Evolutionary conservation across 2,329 filamentous ascomycete species (phyloP), one percentile per base, ranked within the genome.

Genomic region (Penicillium sp.): DNA sequence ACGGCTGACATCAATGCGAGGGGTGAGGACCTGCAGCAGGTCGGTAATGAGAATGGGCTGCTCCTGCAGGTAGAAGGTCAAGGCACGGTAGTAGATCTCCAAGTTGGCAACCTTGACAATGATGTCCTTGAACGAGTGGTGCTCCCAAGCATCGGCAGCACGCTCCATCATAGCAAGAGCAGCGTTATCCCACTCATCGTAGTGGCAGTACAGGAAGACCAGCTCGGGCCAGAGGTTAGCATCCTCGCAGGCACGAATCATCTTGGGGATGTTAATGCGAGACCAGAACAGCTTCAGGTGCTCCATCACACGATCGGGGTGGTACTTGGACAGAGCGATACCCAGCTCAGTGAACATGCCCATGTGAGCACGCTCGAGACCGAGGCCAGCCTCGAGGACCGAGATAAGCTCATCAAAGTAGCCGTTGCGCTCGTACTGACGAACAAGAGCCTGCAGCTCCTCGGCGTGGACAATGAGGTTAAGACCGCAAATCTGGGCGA

Each of bases 91-190:
- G 83, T 98, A 99, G 71, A 99, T 99, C 79, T 99, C 96, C 72
- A 99, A 81, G 80, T 99, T 99, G 72, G 93, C 91, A 66, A 97
- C 94, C 86, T 99, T 99, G 80, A 96, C 88, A 58, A 96, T 85
- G 54, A 96, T 98, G 75, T 99, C 96, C 84, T 99, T 99, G 88
- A 99, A 99, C 51, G 96, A 95, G 76, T 97, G 92, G 80, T 99
- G 95, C 77, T 99, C 96, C 95, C 95, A 99, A 1, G 95, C 93
- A 82, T 98, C 96, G 67, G 96, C 89, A 12, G 95, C 91, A 68
- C 92, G 91, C 82, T 99, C 95, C 86, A 99, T 99, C 82, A 99
- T 96, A 17, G 95, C 92, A 56, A 99, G 85, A 50, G 93, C 92
- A 47, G 95, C 95, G 73, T 99, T 98, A 79, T 99, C 96, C 78